Evolutionary conservation across 305 asterid species (phyloP), one percentile per base, ranked within the genome.

Genomic region (Fraxinus dipetala): DNA sequence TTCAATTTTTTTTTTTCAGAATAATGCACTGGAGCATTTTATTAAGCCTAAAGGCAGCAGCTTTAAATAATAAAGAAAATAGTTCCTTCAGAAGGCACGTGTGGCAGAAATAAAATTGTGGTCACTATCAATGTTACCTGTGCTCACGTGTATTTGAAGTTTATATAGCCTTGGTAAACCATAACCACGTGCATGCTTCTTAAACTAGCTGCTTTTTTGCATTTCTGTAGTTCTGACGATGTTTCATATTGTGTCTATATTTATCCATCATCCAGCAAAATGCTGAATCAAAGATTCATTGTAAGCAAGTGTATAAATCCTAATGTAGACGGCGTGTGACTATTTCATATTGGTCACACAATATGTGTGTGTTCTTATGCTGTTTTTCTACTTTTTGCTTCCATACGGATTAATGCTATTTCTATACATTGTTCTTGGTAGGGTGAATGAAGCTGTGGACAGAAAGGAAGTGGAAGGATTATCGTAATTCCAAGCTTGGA

Each of bases 381-480:
- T 30, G 43, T 70, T 31, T 30, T 70, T 14, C 24, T 31, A 70
- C 16, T 5, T 30, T 31, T 30, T 70, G 38, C 43, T 70, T 31
- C 75, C 40, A 31, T 16, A 28, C 2, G 43, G 43, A n/a, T 70
- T 70, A 70, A 70, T 77, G 72, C 13, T 77, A 45, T 13, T 11
- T 26, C 35, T 20, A 30, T 77, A 1, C 7, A 26, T 36, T 0
- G 22, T 45, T 79, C 78, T 76, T 80, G 83, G 81, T 88, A 96
- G 99, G 99, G 82, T 92, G 35, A 92, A 92, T 87, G 98, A 93
- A 85, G 13, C 94, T 5, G 91, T 85, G 56, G 98, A 94, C 80
- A 85, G 88, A 67, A 87, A 85, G 69, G 99, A 96, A 89, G 96
- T 92, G 45, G 93, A 87, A 79, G 87, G 48, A 65, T 75, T 94